Base-by-base conservation (phyloP, 345 rosid genomes). In the Mercurialis annua region DNA sequence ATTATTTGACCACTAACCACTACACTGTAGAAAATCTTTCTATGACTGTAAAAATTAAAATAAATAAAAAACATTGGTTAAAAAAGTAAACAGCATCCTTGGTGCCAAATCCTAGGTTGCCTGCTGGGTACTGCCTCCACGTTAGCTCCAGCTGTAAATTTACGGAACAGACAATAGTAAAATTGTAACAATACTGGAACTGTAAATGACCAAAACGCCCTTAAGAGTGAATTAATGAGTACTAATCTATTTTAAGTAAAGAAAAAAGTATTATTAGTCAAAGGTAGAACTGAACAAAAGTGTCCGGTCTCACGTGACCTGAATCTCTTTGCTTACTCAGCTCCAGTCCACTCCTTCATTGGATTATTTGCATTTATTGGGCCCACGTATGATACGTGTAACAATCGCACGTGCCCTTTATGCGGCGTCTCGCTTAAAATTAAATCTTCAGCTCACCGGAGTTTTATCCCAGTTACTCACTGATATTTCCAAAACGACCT, bases 281-380 rank as follows among this genome's bases (percentile, higher is more conserved):
- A 76, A 81, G 71, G 10, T 12, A 42, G 49, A 71, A 73, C 79
- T 53, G 79, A 36, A 69, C 79, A 49, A 40, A 62, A 59, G 73
- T 58, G 71, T 64, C 68, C 66, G 68, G 53, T 50, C 54, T 76
- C 85, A 83, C 81, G 85, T 83, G 86, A 80, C 73, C 65, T 11
- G 60, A 77, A 77, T 80, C 84, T 64, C 79, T n/a, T 62, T 66
- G 79, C 78, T 65, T 36, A 69, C 75, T 78, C 87, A 76, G 78
- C 83, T 26, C 62, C 48, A 6, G 15, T 11, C 29, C 55, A 17
- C 59, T n/a, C 21, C 52, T 49, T 47, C 59, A 61, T 50, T 77
- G 73, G 65, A 69, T 23, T 64, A 49, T 47, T 24, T 1, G 51
- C 16, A 17, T 46, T 64, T 3, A 0, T 0, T 0, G 68, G 78